Base-by-base conservation (phyloP, 805 yeast species). In the Isabelozyma gotoi region DNA sequence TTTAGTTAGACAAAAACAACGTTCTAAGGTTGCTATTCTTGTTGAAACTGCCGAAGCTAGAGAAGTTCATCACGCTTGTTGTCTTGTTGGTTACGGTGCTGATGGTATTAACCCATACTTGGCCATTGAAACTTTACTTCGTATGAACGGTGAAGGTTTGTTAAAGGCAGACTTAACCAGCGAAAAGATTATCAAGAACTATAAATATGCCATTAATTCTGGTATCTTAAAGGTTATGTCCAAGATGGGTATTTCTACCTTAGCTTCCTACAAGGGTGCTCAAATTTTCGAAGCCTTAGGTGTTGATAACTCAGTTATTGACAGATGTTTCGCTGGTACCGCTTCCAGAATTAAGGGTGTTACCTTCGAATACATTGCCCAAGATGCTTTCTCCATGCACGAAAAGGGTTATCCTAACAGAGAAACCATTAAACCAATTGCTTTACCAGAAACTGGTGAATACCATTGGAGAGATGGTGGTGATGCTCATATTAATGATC, bases 381-480 rank as follows among this genome's bases (percentile, higher is more conserved):
- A 89, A 71, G 99, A 92, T 71, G 96, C 98, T 1, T 85, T 94
- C 67, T 80, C 96, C 32, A 65, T 92, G 67, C 99, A 92, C 67
- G 96, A 88, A 63, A 80, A 90, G 53, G 99, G 97, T 15, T 92
- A 74, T 66, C 97, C 98, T 42, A 60, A 81, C 27, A 79, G 96
- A 61, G 78, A 73, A 12, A 82, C 89, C 19, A 69, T 85, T 50
- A 76, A 79, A 56, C 90, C 88, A 29, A 74, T 80, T 31, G 84
- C 85, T 11, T 76, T 94, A 49, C 95, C 96, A 21, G 98, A 92
- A 68, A 80, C 91, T 47, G 99, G 99, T 68, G 98, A 94, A 65
- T 94, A 90, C 62, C 96, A 94, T 68, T 92, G 96, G 95, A 83
- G 99, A 73, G 98, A 92, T 62, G 98, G 98, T 60, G 99, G 98